Base-by-base conservation (phyloP, 495 filamentous ascomycete species). In the Astrothelium subdiscretum region DNA sequence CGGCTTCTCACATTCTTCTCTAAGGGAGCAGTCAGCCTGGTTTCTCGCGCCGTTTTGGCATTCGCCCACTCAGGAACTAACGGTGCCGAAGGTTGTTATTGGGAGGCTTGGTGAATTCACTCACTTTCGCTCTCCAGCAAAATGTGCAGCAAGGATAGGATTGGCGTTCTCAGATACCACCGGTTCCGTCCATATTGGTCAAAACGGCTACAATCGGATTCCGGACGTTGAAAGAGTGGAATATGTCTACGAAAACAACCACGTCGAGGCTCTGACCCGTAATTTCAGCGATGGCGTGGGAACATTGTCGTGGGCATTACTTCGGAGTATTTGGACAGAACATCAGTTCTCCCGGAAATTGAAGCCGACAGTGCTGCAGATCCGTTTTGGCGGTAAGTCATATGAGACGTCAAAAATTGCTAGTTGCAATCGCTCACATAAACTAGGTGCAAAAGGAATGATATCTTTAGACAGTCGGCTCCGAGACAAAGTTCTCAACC, bases 131-230 rank as follows among this genome's bases (percentile, higher is more conserved):
- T 85, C 78, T 2, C 87, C 89, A 0, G 89, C 90, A 0, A 84
- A 82, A 62, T 90, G 87, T 60, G 90, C 90, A 0, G 90, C 90
- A 0, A 77, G 89, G 32, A 91, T 94, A 38, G 90, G 90, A 0
- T 90, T 94, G 67, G 85, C 87, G 0, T 94, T 94, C 59, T 88
- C 89, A 0, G 87, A 94, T 62, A 94, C 90, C 0, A 78, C 74
- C 0, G 74, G 72, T 32, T 74, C 85, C 0, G 75, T 81, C 29
- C 65, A 78, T 0, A 66, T 89, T 1, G 74, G 2, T 63, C 77
- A 4, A 38, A 74, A 20, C 71, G 74, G 74, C 80, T 10, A 44
- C 64, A 42, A 57, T 0, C 65, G 77, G 5, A 42, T 69, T 52
- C 15, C 59, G 0, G 85, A 79, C 58, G 69, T 83, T 15, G 64